phyloP scores from a whole-genome alignment of 2,329 filamentous ascomycete species.

The Diplocarpon mali region DNA sequence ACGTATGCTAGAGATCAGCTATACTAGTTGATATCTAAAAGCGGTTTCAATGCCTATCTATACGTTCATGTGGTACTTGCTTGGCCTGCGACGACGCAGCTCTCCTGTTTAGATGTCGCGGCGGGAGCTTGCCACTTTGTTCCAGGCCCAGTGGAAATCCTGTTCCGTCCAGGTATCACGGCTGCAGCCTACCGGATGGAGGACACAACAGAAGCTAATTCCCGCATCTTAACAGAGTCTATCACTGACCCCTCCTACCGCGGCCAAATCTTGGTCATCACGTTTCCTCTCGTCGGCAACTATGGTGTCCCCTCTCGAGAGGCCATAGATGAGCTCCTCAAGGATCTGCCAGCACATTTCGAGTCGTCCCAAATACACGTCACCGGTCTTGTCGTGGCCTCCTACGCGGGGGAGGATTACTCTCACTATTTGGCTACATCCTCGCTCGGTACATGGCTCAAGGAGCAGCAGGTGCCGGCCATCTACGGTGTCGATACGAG shows the following conservation, averaged over 20 bases:
- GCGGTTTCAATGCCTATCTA: too few species aligned
- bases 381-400: constrained; percentile 79
- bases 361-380: constrained; percentile 90
- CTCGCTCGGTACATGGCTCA: constrained; percentile 88
- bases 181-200: too few species aligned
- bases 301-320: constrained; percentile 91
- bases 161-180: too few species aligned
- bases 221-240: constrained; percentile 44
- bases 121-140: too few species aligned
- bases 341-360: constrained; percentile 83
- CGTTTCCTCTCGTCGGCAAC: constrained; percentile 91
- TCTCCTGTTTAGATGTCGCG: too few species aligned
- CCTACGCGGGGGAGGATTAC: constrained; percentile 89
- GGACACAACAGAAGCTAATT: too few species aligned
- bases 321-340: constrained; percentile 71
- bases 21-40: too few species aligned
- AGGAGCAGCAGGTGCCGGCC: constrained; percentile 87
- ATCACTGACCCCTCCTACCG: constrained; percentile 81
- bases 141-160: too few species aligned
- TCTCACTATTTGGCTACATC: constrained; percentile 89
- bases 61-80: too few species aligned
- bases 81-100: too few species aligned
- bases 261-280: constrained; percentile 91
- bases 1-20: too few species aligned
- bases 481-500: constrained; percentile 94